Conservation (phyloP, 1,284 basidiomycete species). For the Malassezia brasiliensis region DNA sequence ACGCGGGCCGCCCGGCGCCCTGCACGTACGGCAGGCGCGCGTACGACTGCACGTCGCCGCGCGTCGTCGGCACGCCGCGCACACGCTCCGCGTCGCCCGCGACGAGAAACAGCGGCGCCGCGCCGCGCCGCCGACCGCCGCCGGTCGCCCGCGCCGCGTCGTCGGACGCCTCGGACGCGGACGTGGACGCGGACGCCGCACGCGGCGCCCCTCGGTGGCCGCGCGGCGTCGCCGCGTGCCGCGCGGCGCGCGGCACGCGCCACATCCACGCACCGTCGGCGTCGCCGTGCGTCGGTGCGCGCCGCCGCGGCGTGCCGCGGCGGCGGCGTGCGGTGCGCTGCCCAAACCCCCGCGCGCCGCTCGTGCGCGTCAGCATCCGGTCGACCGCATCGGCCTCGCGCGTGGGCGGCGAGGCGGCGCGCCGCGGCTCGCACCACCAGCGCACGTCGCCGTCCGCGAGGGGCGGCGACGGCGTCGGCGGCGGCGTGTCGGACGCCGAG, state of each 20-base stretch:
- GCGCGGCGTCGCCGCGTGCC: not conserved
- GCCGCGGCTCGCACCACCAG: not conserved
- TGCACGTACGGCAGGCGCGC: conserved; percentile 7
- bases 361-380: conserved; percentile 33
- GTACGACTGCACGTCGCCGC: conserved; percentile 4
- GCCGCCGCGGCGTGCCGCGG: too few species aligned
- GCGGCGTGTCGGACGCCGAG: not conserved
- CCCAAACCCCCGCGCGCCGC: conserved; percentile 10
- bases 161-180: not conserved
- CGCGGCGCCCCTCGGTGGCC: too few species aligned
- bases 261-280: too few species aligned
- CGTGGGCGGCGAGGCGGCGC: not conserved
- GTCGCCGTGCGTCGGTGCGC: too few species aligned
- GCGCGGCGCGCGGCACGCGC: not conserved
- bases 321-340: not conserved
- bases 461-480: not conserved
- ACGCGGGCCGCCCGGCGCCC: not conserved
- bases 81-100: not conserved
- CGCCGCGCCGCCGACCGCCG: not conserved
- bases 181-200: not conserved
- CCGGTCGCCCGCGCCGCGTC: not conserved
- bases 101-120: not conserved
- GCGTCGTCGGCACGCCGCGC: conserved; percentile 5
- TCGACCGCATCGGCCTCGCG: conserved; percentile 28
- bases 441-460: not conserved